A percentile compares a stretch with the other conserved stretches of the same genome.
phyloP scores from a whole-genome alignment of 1,284 basidiomycete genomes.

The Ustilago loliicola region DNA sequence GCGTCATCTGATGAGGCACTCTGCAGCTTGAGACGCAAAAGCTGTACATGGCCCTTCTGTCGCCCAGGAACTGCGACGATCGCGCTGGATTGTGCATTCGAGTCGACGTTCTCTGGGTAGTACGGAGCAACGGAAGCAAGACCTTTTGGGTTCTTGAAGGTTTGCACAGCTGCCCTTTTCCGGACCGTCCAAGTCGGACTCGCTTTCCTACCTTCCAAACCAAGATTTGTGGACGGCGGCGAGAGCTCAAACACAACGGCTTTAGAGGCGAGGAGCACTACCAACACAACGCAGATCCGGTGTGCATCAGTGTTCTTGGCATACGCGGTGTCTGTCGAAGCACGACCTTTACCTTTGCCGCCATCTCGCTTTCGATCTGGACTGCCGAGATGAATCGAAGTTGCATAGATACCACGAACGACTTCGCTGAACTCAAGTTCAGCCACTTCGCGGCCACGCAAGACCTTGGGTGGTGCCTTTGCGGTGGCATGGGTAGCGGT shows the following conservation, averaged over 20 bases:
- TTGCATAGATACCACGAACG: constrained; percentile 54
- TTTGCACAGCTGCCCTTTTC: constrained; percentile 44
- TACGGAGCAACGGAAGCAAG: constrained; percentile 39
- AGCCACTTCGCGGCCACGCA: constrained; percentile 53
- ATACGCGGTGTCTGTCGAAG: neutral
- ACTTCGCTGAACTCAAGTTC: constrained; percentile 64
- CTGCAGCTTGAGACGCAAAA: constrained; percentile 34
- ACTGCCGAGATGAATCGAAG: constrained; percentile 19
- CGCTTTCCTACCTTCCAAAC: neutral
- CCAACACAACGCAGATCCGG: constrained; percentile 34
- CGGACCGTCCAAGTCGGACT: constrained; percentile 41
- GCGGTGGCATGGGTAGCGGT: constrained; percentile 32
- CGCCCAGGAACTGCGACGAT: constrained; percentile 59
- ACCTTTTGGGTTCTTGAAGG: constrained; percentile 44
- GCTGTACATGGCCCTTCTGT: constrained; percentile 63
- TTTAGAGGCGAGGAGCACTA: constrained; percentile 54
- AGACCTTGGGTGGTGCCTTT: constrained; percentile 16
- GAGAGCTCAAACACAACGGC: constrained; percentile 56
- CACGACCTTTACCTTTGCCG: constrained; percentile 29
- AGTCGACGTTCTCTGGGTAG: neutral
- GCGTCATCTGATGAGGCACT: neutral
- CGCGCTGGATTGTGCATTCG: constrained; percentile 1
- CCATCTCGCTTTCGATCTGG: neutral
- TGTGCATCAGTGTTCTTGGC: neutral
- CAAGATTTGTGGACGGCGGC: constrained; percentile 12